Base-by-base conservation (phyloP, 129 eudicot species). In the Tanacetum coccineum region DNA sequence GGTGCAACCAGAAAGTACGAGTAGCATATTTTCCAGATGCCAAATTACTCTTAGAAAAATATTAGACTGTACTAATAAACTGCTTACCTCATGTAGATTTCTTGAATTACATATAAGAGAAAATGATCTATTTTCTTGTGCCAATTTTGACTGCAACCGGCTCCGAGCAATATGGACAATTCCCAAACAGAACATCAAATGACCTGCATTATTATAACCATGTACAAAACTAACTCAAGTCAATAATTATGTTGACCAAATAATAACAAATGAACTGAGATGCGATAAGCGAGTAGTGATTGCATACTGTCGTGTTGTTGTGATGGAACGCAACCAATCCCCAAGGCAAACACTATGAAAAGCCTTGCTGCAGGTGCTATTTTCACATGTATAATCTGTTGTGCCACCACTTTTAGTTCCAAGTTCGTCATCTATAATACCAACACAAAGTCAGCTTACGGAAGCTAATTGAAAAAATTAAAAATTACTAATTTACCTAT, bases 141-240 rank as follows among this genome's bases (percentile, higher is more conserved):
- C 67, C 78, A 11, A 78, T 71, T 83, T 81, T 83, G 74, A 86
- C 81, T 36, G 96, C 96, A 72, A 89, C 82, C 7, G 96, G 90
- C 42, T 79, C 87, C 13, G 88, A 89, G 72, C 96, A 85, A 68
- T 88, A 85, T n/a, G 93, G 96, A 72, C 96, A 88, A 62, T 79
- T 83, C 53, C 96, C 96, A 69, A 88, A 89, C 64, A 89, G 82
- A 73, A 86, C 95, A 73, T 83, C 84, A 53, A 81, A 86, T 77
- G 96, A 89, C 83, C 96, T 88, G 81, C 73, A 74, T 46, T 48
- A 62, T 50, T 67, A 62, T 45, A 71, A 74, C 32, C 67, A 53
- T 1, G 62, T 48, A 66, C 30, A 44, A 59, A 21, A 64, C 59
- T 59, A 47, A 26, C n/a, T 68, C 11, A 51, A 18, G 69, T 69